Evolutionary conservation across 2,329 filamentous ascomycete species (phyloP).

Genomic region (Fonsecaea multimorphosa): DNA sequence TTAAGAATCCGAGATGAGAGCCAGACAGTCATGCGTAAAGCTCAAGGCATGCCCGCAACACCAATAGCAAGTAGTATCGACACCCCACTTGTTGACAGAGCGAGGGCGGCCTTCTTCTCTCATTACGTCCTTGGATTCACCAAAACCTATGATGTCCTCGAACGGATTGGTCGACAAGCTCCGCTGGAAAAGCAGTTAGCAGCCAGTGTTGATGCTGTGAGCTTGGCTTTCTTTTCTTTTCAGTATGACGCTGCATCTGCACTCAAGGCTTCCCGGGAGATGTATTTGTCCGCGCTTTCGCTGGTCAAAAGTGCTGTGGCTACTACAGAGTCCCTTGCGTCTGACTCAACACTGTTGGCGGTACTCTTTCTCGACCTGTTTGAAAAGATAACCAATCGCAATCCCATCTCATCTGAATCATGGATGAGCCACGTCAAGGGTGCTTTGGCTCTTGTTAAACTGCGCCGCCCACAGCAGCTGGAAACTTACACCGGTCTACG

Average conservation of each 20-base stretch:
- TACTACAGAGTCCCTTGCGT: slow-evolving; percentile 41
- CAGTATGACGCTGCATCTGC: slow-evolving; percentile 28
- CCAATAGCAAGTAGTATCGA: slow-evolving; percentile 5
- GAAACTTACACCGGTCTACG: slow-evolving; percentile 31
- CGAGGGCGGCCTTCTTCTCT: slow-evolving; percentile 33
- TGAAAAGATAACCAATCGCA: slow-evolving; percentile 40
- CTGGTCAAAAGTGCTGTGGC: slow-evolving; percentile 44
- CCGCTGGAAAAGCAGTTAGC: slow-evolving; percentile 37
- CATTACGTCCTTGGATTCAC: slow-evolving; percentile 36
- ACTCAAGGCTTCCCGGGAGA: slow-evolving; percentile 24
- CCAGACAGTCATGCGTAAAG: slow-evolving; percentile 25
- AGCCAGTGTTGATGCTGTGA: slow-evolving; percentile 40
- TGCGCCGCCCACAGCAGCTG: slow-evolving; percentile 44
- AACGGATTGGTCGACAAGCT: slow-evolving; percentile 22
- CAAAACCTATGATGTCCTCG: slow-evolving; percentile 37
- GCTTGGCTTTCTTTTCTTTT: slow-evolving; percentile 39
- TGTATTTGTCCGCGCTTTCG: slow-evolving; percentile 42
- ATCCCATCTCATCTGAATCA: slow-evolving; percentile 36
- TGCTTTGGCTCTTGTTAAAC: slow-evolving; percentile 44
- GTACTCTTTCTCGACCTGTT: slow-evolving; percentile 47
- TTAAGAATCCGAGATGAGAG: slow-evolving; percentile 44
- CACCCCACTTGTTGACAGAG: slow-evolving; percentile 36
- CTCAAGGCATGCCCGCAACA: slow-evolving; percentile 1
- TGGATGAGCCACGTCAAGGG: slow-evolving; percentile 50
- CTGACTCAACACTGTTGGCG: slow-evolving; percentile 45